Conservation (phyloP, 345 rosid species). For the Gossypium mustelinum region DNA sequence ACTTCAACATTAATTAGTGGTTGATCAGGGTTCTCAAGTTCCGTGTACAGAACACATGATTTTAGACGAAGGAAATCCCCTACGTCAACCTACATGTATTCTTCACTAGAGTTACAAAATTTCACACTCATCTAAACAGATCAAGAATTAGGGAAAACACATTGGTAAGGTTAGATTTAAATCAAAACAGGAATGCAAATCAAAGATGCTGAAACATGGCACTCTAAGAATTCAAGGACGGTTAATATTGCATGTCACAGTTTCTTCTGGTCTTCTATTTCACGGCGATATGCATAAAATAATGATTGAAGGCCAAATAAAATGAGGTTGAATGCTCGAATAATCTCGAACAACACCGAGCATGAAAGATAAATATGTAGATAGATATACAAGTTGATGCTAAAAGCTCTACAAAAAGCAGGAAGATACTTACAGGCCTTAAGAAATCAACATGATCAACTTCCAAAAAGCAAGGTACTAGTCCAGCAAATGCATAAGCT, state of each 20-base stretch:
- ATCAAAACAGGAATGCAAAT: neutral
- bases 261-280: neutral
- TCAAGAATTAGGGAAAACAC: neutral
- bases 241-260: neutral
- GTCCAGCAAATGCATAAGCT: conserved; percentile 84
- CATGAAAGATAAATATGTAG: neutral
- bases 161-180: neutral
- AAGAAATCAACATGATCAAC: conserved; percentile 89
- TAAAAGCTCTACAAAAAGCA: neutral
- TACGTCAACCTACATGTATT: conserved; percentile 62
- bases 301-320: neutral
- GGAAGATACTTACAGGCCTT: conserved; percentile 56
- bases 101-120: neutral
- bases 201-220: neutral
- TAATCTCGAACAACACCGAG: neutral
- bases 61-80: conserved; percentile 85
- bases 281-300: neutral
- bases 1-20: conserved; percentile 84
- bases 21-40: conserved; percentile 56
- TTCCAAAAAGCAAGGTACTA: conserved; percentile 68
- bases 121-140: neutral
- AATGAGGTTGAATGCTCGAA: neutral
- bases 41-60: conserved; percentile 71
- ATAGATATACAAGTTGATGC: neutral
- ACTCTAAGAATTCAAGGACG: neutral